A percentile compares a stretch with the other conserved stretches of the same genome.
Evolutionary conservation across 805 yeast species (phyloP).

Genomic region (Monosporozyma aerobia): DNA sequence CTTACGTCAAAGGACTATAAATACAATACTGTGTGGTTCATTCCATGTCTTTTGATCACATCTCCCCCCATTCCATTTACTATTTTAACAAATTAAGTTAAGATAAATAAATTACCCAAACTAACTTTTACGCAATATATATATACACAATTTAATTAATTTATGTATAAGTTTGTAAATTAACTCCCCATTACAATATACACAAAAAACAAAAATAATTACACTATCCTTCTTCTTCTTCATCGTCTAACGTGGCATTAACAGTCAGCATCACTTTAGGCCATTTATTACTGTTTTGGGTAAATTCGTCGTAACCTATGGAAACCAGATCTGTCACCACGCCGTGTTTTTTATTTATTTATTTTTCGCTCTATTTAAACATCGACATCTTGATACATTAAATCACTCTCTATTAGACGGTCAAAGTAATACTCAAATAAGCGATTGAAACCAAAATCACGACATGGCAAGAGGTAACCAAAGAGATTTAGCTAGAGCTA

Average conservation of each 20-base stretch:
- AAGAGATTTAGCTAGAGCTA: constrained; percentile 87
- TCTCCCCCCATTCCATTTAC: neutral
- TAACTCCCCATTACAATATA: neutral
- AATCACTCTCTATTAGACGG: neutral
- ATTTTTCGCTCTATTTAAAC: neutral
- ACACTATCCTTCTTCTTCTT: neutral
- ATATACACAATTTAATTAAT: neutral
- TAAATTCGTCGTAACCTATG: neutral
- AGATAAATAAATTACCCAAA: neutral
- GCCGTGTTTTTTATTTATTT: neutral
- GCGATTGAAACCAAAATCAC: neutral
- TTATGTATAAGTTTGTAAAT: constrained; percentile 1
- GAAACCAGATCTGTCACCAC: neutral
- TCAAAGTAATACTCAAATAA: neutral
- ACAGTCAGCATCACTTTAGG: no score
- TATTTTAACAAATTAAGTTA: neutral
- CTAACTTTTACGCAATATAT: constrained; percentile 1
- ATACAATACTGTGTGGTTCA: neutral
- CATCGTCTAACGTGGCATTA: no score
- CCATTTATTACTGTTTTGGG: neutral
- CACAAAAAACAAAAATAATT: neutral
- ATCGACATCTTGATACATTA: neutral
- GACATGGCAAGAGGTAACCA: constrained; percentile 93
- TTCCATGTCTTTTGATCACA: neutral
- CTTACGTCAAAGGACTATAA: neutral